These are phyloP conservation scores for Rhizophora apiculata DNA, from an alignment of 345 rosid species.

Conservation along the genomic window DNA sequence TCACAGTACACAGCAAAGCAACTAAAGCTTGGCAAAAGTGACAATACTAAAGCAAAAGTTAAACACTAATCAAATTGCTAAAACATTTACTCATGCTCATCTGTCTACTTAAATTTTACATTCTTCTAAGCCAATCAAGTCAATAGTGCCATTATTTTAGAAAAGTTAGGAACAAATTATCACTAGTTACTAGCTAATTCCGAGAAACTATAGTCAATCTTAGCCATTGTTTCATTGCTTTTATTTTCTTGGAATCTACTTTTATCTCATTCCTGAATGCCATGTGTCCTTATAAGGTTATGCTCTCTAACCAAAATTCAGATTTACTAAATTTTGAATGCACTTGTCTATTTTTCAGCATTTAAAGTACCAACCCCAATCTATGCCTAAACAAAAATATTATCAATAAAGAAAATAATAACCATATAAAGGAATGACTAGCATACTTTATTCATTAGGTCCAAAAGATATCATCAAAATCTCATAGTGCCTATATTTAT, in stretches of 20 bases:
- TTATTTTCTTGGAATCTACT: not conserved
- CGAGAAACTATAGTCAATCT: not conserved
- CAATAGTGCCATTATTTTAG: not conserved
- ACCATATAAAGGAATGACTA: not conserved
- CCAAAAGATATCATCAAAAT: constrained; percentile 7
- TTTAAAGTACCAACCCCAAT: too few species aligned
- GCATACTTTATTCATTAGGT: not conserved
- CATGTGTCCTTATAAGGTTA: not conserved
- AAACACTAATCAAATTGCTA: not conserved
- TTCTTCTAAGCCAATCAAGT: not conserved
- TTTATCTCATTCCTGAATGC: not conserved
- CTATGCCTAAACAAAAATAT: not conserved
- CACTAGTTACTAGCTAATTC: not conserved
- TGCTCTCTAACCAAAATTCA: not conserved
- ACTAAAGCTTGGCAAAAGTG: not conserved
- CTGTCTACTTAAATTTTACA: not conserved
- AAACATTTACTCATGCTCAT: not conserved
- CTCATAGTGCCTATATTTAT: constrained; percentile 6
- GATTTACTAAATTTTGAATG: not conserved
- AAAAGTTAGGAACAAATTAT: not conserved
- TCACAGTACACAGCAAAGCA: not conserved
- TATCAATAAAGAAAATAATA: not conserved
- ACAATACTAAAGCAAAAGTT: not conserved
- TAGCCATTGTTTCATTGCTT: not conserved
- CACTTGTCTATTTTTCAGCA: too few species aligned